A percentile compares a stretch with the other conserved stretches of the same genome.
These are phyloP conservation scores for Tephrocybe sp. DNA, from an alignment of 768 basidiomycete genomes.

Conservation along the genomic window DNA sequence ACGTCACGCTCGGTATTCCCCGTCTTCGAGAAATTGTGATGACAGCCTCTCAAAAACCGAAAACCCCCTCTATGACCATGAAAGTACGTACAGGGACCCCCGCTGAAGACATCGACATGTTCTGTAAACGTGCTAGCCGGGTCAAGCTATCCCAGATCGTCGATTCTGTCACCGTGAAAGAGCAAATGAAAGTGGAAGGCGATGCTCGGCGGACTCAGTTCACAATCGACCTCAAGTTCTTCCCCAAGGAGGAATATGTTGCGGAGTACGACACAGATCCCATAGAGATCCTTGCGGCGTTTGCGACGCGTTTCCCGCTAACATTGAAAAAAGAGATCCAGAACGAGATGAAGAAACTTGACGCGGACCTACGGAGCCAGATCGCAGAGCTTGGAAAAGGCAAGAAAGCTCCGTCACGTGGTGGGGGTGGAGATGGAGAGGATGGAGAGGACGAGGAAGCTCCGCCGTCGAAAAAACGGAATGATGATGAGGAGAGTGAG, in stretches of 20 bases:
- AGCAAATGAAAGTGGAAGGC: constrained; percentile 67
- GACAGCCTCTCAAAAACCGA: constrained; percentile 95
- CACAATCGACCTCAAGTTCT: constrained; percentile 80
- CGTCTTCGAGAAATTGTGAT: constrained; percentile 98
- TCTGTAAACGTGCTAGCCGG: constrained; percentile 88
- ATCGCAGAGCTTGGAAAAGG: constrained; percentile 85
- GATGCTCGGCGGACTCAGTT: constrained; percentile 77
- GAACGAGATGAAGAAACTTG: constrained; percentile 82
- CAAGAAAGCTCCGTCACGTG: constrained; percentile 45
- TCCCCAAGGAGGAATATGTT: constrained; percentile 80
- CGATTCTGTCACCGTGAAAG: constrained; percentile 79
- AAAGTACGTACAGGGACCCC: constrained; percentile 55
- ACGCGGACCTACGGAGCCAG: constrained; percentile 75
- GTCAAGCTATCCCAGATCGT: constrained; percentile 88
- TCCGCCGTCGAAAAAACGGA: constrained; percentile 32
- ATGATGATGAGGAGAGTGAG: constrained; percentile 71
- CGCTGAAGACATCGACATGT: constrained; percentile 59
- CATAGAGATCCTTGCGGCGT: constrained; percentile 68
- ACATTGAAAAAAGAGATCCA: constrained; percentile 85
- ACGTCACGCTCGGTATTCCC: constrained; percentile 98
- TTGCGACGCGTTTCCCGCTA: constrained; percentile 75
- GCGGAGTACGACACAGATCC: constrained; percentile 80
- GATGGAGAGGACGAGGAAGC: constrained; percentile 52
- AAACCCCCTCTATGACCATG: constrained; percentile 97
- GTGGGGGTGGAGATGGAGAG: constrained; percentile 53